phyloP scores from a whole-genome alignment of 139 green algal species.

The Limnomonas spitsbergensis region DNA sequence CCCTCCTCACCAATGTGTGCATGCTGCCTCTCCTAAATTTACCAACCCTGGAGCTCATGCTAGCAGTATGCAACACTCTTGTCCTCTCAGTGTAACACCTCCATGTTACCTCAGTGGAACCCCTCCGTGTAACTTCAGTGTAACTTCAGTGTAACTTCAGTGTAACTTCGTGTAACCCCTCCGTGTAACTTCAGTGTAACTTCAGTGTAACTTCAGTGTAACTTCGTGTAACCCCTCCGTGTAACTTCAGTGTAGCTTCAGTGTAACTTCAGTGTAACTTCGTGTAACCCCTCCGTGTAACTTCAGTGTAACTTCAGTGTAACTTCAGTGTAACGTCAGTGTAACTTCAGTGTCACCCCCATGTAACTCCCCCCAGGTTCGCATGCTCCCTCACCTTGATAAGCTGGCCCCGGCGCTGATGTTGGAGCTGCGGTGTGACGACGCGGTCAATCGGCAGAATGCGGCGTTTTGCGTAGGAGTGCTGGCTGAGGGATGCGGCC shows the following conservation, averaged over 20 bases:
- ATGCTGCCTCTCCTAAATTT: too few relatives aligned
- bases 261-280: background rate
- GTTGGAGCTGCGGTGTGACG: conserved; percentile 55
- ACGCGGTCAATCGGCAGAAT: conserved; percentile 68
- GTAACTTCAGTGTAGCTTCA: background rate
- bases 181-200: too few relatives aligned
- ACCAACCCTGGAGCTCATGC: too few relatives aligned
- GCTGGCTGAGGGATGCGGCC: conserved; percentile 43
- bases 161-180: too few relatives aligned
- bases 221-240: background rate
- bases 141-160: too few relatives aligned
- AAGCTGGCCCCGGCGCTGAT: conserved; percentile 50
- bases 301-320: background rate
- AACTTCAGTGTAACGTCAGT: background rate
- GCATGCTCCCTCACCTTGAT: conserved; percentile 20
- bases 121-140: too few relatives aligned
- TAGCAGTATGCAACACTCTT: too few relatives aligned
- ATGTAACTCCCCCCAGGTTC: conserved; percentile 9
- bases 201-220: background rate
- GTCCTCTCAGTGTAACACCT: too few relatives aligned
- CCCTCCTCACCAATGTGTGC: too few relatives aligned
- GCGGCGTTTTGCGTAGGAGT: conserved; percentile 61
- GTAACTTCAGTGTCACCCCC: background rate
- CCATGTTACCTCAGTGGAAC: too few relatives aligned
- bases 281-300: background rate